Evolutionary conservation across 176 grass and related monocot genomes (phyloP).

Genomic region (Dactylis glomerata): DNA sequence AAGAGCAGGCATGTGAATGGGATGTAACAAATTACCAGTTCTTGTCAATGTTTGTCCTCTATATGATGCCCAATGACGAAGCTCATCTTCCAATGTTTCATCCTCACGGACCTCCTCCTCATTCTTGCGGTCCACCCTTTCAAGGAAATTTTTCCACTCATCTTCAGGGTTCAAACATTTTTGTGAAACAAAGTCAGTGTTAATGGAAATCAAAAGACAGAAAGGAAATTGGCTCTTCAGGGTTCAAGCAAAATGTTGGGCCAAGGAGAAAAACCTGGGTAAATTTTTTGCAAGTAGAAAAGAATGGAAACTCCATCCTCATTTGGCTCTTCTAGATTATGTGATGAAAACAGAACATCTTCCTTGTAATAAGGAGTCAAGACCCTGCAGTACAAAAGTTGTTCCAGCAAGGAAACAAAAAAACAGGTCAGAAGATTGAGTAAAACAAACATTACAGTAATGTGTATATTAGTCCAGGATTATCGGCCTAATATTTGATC

Average conservation of each 20-base stretch:
- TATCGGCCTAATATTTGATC: no score
- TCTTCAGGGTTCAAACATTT: conserved; percentile 44
- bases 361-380: conserved; percentile 96
- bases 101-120: conserved; percentile 67
- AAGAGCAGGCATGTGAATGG: background rate
- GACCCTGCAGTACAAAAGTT: conserved; percentile 53
- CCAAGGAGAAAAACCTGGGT: conserved; percentile 60
- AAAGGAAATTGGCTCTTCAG: no score
- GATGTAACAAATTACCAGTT: conserved; percentile 53
- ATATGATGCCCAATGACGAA: conserved; percentile 93
- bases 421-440: background rate
- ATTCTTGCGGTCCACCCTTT: conserved; percentile 45
- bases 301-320: conserved; percentile 98
- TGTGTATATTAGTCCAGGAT: no score
- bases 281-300: conserved; percentile 99
- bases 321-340: conserved; percentile 69
- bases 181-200: conserved; percentile 22
- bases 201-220: conserved; percentile 1
- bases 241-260: conserved; percentile 13
- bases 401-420: conserved; percentile 15
- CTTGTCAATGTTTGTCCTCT: conserved; percentile 91
- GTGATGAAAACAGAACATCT: conserved; percentile 88
- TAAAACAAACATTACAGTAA: conserved; percentile 3
- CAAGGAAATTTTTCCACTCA: conserved; percentile 92
- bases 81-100: conserved; percentile 75